These are phyloP conservation scores for Curvularia spicifera DNA, from an alignment of 2,329 filamentous ascomycete species.

Conservation along the genomic window DNA sequence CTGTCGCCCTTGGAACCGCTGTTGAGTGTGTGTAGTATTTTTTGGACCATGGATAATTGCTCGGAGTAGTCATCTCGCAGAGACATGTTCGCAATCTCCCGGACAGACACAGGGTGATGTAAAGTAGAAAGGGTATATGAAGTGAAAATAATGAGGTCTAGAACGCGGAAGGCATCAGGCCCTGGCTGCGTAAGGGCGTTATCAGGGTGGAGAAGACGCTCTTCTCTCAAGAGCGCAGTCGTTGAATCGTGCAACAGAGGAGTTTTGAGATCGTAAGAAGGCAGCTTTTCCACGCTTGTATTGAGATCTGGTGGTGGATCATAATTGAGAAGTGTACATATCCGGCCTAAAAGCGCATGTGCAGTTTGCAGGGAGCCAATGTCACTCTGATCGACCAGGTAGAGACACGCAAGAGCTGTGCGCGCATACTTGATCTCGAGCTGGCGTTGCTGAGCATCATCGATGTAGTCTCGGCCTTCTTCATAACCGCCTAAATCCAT, in stretches of 20 bases:
- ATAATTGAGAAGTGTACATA: slow-evolving; percentile 66
- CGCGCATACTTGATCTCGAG: slow-evolving; percentile 71
- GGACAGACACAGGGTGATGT: slow-evolving; percentile 51
- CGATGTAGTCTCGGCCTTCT: slow-evolving; percentile 60
- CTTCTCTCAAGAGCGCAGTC: slow-evolving; percentile 48
- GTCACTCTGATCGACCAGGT: slow-evolving; percentile 67
- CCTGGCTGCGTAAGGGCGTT: slow-evolving; percentile 71
- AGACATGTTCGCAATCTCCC: slow-evolving; percentile 63
- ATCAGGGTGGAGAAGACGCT: slow-evolving; percentile 61
- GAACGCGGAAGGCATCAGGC: slow-evolving; percentile 61
- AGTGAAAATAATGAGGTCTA: slow-evolving; percentile 66
- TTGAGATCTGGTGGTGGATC: slow-evolving; percentile 61
- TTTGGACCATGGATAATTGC: slow-evolving; percentile 66
- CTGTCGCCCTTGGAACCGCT: slow-evolving; percentile 66
- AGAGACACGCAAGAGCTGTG: slow-evolving; percentile 70
- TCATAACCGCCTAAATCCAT: slow-evolving; percentile 70
- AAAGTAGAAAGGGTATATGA: slow-evolving; percentile 53
- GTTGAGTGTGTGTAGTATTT: slow-evolving; percentile 63
- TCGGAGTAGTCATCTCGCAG: slow-evolving; percentile 69
- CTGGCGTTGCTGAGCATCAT: slow-evolving; percentile 65
- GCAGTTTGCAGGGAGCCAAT: slow-evolving; percentile 65
- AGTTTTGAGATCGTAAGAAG: slow-evolving; percentile 49
- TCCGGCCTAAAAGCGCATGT: slow-evolving; percentile 65
- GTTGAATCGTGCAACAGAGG: slow-evolving; percentile 42
- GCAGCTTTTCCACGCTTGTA: slow-evolving; percentile 51